Conservation (phyloP, 2,329 filamentous ascomycete genomes). For the Aspergillus hortae region DNA sequence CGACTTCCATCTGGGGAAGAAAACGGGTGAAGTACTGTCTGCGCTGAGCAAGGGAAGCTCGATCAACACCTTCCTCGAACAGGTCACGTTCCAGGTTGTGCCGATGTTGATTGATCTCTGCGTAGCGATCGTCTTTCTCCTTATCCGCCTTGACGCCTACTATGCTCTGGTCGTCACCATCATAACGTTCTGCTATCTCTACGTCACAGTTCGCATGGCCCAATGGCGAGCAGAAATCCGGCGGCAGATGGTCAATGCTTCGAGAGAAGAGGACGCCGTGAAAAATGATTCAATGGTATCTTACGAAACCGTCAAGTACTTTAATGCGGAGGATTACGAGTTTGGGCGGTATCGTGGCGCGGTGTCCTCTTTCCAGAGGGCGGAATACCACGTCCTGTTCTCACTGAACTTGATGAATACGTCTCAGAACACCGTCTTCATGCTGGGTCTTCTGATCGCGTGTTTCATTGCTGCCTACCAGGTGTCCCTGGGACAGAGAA, state of each 20-base stretch:
- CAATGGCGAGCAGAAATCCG: slow-evolving; percentile 88
- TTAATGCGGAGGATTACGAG: slow-evolving; percentile 79
- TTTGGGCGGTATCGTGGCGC: slow-evolving; percentile 69
- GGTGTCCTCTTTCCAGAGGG: slow-evolving; percentile 67
- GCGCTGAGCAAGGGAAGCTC: slow-evolving; percentile 93
- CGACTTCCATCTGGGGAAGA: slow-evolving; percentile 94
- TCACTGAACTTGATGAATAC: slow-evolving; percentile 79
- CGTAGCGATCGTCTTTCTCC: slow-evolving; percentile 79
- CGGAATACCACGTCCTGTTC: slow-evolving; percentile 72
- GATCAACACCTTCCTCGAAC: slow-evolving; percentile 94
- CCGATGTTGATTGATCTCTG: slow-evolving; percentile 91
- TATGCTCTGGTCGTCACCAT: slow-evolving; percentile 87
- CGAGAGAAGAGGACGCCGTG: slow-evolving; percentile 91
- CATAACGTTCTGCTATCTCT: slow-evolving; percentile 93
- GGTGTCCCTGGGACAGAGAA: slow-evolving; percentile 62
- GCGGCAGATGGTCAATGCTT: slow-evolving; percentile 90
- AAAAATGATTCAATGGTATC: slow-evolving; percentile 98
- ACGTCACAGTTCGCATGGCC: slow-evolving; percentile 93
- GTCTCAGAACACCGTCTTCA: slow-evolving; percentile 75
- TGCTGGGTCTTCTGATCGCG: slow-evolving; percentile 67
- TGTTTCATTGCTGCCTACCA: slow-evolving; percentile 75
- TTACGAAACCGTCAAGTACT: slow-evolving; percentile 94
- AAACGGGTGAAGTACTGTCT: slow-evolving; percentile 92
- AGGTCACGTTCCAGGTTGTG: slow-evolving; percentile 91
- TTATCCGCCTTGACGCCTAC: slow-evolving; percentile 75